A percentile compares a stretch with the other conserved stretches of the same genome.
phyloP scores from a whole-genome alignment of 331 rosid genomes.

The Pyracantha coccinea region DNA sequence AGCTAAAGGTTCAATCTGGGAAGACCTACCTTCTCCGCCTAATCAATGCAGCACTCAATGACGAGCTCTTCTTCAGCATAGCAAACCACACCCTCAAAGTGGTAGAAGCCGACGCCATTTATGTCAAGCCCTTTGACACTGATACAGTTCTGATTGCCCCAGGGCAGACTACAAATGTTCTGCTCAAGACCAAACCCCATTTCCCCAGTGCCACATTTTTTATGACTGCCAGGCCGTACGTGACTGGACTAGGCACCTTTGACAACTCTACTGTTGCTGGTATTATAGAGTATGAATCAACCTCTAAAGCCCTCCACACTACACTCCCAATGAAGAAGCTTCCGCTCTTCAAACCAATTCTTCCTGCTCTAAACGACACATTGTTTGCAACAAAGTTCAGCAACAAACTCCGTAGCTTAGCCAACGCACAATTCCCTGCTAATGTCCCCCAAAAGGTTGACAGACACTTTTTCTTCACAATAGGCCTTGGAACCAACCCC shows the following conservation, averaged over 20 bases:
- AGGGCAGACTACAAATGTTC: slow-evolving; percentile 40
- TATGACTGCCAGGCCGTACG: slow-evolving; percentile 40
- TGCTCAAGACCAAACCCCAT: slow-evolving; percentile 33
- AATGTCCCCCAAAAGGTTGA: slow-evolving; percentile 35
- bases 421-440: slow-evolving; percentile 29
- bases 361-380: slow-evolving; percentile 44
- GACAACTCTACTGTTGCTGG: slow-evolving; percentile 48
- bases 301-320: slow-evolving; percentile 2
- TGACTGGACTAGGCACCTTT: slow-evolving; percentile 31
- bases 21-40: slow-evolving; percentile 28
- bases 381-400: slow-evolving; percentile 30
- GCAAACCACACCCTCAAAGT: slow-evolving; percentile 36
- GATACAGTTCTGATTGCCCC: slow-evolving; percentile 32
- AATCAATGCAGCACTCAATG: slow-evolving; percentile 30
- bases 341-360: slow-evolving; percentile 26
- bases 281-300: slow-evolving; percentile 22
- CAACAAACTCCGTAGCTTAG: slow-evolving; percentile 29
- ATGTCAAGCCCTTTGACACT: slow-evolving; percentile 37
- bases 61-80: slow-evolving; percentile 36
- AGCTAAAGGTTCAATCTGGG: slow-evolving; percentile 21
- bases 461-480: slow-evolving; percentile 30
- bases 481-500: slow-evolving; percentile 38
- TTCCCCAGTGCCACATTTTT: slow-evolving; percentile 32
- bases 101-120: slow-evolving; percentile 36
- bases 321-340: slow-evolving; percentile 7